Evolutionary conservation across 345 rosid genomes (phyloP).

Genomic region (Salix viminalis): DNA sequence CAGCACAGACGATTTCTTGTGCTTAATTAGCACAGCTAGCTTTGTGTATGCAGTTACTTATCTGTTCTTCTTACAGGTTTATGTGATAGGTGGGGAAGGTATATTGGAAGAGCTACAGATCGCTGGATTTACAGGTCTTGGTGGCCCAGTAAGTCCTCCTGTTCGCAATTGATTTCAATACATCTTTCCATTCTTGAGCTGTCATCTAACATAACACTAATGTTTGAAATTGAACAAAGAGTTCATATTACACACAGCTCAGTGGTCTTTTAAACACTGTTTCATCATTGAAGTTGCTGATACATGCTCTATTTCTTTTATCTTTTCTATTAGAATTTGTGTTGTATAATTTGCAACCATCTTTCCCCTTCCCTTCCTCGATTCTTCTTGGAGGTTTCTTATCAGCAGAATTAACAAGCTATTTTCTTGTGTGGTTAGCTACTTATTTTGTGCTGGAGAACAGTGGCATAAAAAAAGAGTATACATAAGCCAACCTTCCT

Average conservation of each 20-base stretch:
- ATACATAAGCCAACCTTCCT: neutral
- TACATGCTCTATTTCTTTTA: too few species aligned
- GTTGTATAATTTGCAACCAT: neutral
- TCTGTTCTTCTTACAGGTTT: constrained; percentile 42
- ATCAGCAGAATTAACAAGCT: too few species aligned
- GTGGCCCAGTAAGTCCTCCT: constrained; percentile 69
- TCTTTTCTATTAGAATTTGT: too few species aligned
- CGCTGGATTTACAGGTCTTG: constrained; percentile 72
- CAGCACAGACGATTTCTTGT: neutral
- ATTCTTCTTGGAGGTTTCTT: neutral
- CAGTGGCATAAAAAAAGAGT: neutral
- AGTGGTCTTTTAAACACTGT: neutral
- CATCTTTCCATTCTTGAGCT: neutral
- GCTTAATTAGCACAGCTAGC: neutral
- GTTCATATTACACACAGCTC: neutral
- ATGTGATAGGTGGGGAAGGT: constrained; percentile 85
- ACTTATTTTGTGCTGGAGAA: neutral
- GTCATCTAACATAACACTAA: neutral
- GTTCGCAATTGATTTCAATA: neutral
- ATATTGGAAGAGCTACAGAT: constrained; percentile 63
- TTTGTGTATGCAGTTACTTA: neutral
- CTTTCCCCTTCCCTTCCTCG: neutral
- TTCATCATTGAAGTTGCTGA: neutral
- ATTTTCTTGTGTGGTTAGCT: neutral
- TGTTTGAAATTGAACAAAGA: neutral